These are phyloP conservation scores for Fusarium coicis DNA, from an alignment of 2,329 filamentous ascomycete species.

Conservation along the genomic window DNA sequence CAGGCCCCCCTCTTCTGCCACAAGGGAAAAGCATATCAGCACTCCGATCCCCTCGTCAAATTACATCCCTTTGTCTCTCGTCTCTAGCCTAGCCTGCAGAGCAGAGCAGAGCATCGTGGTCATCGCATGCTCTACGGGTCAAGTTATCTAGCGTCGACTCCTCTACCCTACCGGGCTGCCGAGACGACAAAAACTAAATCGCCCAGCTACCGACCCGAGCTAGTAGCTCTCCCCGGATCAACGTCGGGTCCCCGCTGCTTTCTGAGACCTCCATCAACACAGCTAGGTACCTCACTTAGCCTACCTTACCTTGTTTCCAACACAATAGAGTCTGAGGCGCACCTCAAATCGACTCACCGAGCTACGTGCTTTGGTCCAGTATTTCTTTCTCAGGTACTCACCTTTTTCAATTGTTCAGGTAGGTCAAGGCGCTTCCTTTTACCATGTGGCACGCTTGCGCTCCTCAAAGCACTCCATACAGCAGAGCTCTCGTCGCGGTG, in stretches of 20 bases:
- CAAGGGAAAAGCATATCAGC: constrained; percentile 40
- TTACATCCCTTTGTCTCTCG: constrained; percentile 1
- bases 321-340: constrained; percentile 16
- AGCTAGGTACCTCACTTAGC: not conserved
- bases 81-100: constrained; percentile 4
- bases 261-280: constrained; percentile 25
- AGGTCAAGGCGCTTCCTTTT: not conserved
- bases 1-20: constrained; percentile 16
- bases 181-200: constrained; percentile 35
- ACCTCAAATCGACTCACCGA: constrained; percentile 3
- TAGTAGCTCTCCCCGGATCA: constrained; percentile 45
- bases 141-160: constrained; percentile 36
- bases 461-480: not conserved
- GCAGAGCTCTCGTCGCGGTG: constrained; percentile 5
- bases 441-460: not conserved
- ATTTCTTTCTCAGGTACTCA: not conserved
- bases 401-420: constrained; percentile 10
- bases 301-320: not conserved
- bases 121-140: constrained; percentile 25
- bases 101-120: constrained; percentile 16
- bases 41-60: constrained; percentile 23
- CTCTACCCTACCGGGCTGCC: constrained; percentile 26
- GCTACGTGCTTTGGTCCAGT: constrained; percentile 10
- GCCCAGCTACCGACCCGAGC: constrained; percentile 32
- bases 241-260: constrained; percentile 18